phyloP scores from a whole-genome alignment of 805 yeast species.

The Candida maesae region DNA sequence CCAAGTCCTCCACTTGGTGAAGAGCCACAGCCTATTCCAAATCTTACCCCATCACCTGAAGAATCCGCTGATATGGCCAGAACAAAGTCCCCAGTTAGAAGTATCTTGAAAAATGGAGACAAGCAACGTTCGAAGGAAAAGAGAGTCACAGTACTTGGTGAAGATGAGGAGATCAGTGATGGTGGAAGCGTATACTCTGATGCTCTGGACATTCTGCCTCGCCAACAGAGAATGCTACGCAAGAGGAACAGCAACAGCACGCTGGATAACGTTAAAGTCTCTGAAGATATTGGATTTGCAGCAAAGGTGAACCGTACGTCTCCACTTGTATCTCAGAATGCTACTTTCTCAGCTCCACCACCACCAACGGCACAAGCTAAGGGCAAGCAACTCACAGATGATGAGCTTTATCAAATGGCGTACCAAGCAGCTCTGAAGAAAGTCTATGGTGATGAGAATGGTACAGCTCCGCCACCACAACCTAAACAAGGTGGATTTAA shows the following conservation, averaged over 20 bases:
- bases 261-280: conserved; percentile 13
- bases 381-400: conserved; percentile 3
- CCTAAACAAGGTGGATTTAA: conserved; percentile 15
- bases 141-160: conserved; percentile 11
- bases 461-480: conserved; percentile 1
- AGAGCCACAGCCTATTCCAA: not conserved
- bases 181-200: conserved; percentile 26
- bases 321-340: not conserved
- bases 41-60: not conserved
- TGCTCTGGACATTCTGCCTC: conserved; percentile 20
- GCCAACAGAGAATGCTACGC: conserved; percentile 2
- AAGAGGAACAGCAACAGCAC: conserved; percentile 6
- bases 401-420: conserved; percentile 54
- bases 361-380: not conserved
- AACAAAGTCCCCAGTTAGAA: conserved; percentile 14
- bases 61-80: not conserved
- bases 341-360: not conserved
- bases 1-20: not conserved
- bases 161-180: conserved; percentile 18
- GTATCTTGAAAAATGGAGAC: conserved; percentile 14
- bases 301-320: conserved; percentile 2
- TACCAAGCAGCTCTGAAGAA: conserved; percentile 51
- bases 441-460: conserved; percentile 43
- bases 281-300: conserved; percentile 7
- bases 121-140: conserved; percentile 7